phyloP scores from a whole-genome alignment of 495 filamentous ascomycete species.

The Letharia columbiana region DNA sequence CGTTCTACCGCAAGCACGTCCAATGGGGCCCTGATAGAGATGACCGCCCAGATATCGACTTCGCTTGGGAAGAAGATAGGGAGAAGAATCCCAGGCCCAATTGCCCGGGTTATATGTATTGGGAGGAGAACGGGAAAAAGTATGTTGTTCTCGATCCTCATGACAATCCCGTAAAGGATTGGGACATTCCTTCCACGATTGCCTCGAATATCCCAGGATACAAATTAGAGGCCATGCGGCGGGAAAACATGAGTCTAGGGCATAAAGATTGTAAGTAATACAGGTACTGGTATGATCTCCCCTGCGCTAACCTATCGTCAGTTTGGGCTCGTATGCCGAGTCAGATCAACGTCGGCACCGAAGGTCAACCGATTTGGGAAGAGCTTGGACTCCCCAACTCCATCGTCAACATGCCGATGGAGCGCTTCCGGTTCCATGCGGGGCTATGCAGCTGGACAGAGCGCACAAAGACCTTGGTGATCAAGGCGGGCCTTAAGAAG shows the following conservation, averaged over 20 bases:
- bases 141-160: neutral
- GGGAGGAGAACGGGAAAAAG: neutral
- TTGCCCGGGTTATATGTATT: neutral
- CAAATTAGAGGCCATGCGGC: neutral
- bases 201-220: neutral
- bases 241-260: neutral
- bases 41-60: neutral
- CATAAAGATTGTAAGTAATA: conserved; percentile 2
- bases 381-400: neutral
- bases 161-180: neutral
- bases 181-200: neutral
- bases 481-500: neutral
- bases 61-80: neutral
- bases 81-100: neutral
- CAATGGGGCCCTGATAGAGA: neutral
- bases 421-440: neutral
- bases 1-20: neutral
- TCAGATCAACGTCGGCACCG: neutral
- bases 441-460: neutral
- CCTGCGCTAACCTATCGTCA: neutral
- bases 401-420: conserved; percentile 3
- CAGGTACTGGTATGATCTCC: too few species aligned
- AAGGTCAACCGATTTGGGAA: neutral
- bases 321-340: conserved; percentile 5
- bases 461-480: neutral